Base-by-base conservation (phyloP, 2,329 filamentous ascomycete species). In the Didymella glomerata region DNA sequence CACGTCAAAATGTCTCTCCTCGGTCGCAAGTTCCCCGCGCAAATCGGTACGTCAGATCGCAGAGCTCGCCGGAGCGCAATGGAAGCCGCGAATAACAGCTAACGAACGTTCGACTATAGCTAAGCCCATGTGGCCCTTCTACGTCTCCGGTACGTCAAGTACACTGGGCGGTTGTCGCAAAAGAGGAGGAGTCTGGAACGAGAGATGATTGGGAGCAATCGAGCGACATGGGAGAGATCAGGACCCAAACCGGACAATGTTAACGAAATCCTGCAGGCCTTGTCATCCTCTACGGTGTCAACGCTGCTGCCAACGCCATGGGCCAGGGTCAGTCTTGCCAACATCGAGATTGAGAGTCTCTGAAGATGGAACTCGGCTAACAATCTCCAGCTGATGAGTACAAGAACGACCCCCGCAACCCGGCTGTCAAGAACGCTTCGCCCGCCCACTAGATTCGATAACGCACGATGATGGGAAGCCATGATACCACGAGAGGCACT, bases 341-440 rank as follows among this genome's bases (percentile, higher is more conserved):
- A 38, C 6, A 1, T 3, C 4, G 30, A 54, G 36, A 24, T 24
- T 3, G 22, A 6, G 2, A 18, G 18, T 38, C 28, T 28, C 41
- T 38, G 13, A 4, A 5, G 16, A 36, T 30, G 14, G 28, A 24
- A n/a, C 13, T 24, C 49, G 49, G 40, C 70, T 77, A 49, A 76
- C 64, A 30, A 2, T 38, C 36, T 38, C 41, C 53, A 98, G 94
- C 88, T 84, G 91, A 91, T 73, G 92, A 98, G 84, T 97, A 87
- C 88, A 96, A 93, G 89, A 96, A 97, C 85, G 94, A 98, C 82
- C 92, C 93, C 69, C 89, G 93, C 81, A 97, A 97, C 87, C 88
- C 88, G 68, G 68, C 70, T 48, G 55, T 70, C 56, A 77, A 77
- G 73, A 75, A 74, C 69, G 58, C 64, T 41, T 56, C 65, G 41